Evolutionary conservation across 192 early-diverging fungal species (phyloP).

Genomic region (Chytriomyces sp.): DNA sequence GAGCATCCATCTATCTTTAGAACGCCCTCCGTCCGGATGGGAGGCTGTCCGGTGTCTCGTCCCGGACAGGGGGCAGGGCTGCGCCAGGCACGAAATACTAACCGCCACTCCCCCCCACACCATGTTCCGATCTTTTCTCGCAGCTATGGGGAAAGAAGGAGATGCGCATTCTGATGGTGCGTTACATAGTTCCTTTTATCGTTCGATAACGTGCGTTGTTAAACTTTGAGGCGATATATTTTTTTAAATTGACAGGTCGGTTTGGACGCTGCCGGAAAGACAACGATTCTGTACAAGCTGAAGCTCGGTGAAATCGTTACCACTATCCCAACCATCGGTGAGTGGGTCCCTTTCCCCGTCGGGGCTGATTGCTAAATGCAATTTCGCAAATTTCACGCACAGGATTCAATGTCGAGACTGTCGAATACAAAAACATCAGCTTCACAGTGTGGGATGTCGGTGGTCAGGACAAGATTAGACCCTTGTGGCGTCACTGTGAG

Average conservation of each 20-base stretch:
- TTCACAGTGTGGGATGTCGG: conserved; percentile 99
- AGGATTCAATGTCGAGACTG: conserved; percentile 98
- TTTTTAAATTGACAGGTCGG: conserved; percentile 35
- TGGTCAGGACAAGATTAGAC: conserved; percentile 98
- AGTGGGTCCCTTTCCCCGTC: conserved; percentile 64
- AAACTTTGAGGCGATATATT: not conserved
- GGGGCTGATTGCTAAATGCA: too few species aligned
- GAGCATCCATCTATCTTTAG: too few species aligned
- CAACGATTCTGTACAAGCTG: conserved; percentile 98
- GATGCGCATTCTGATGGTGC: conserved; percentile 95
- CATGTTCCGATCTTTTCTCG: not conserved
- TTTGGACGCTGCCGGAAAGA: conserved; percentile 71
- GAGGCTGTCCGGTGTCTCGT: not conserved
- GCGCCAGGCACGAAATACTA: not conserved
- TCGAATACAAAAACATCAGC: conserved; percentile 97
- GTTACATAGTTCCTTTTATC: not conserved
- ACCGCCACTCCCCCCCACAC: not conserved
- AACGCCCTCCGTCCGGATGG: too few species aligned
- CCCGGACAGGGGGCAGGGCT: not conserved
- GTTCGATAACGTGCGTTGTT: not conserved
- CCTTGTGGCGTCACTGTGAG: conserved; percentile 96
- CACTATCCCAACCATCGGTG: conserved; percentile 98
- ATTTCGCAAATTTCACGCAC: conserved; percentile 18
- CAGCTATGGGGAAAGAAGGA: conserved; percentile 87
- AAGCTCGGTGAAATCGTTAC: conserved; percentile 99